A percentile compares a stretch with the other conserved stretches of the same genome.
These are phyloP conservation scores for Agaricus bisporus DNA, from an alignment of 768 basidiomycete species.

Conservation along the genomic window DNA sequence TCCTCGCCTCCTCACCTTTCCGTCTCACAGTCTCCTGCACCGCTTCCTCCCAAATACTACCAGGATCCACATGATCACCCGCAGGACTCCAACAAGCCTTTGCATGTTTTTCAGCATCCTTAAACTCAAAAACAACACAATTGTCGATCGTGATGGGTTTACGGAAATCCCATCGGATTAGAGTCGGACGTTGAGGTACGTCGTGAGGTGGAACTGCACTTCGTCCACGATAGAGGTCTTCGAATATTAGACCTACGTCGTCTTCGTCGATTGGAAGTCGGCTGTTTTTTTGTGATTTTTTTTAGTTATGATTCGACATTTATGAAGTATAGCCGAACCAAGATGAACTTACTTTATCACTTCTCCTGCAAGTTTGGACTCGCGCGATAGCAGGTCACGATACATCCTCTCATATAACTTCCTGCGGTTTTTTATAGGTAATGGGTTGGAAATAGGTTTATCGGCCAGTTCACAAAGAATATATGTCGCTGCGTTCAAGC, in stretches of 20 bases:
- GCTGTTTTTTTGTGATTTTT: slow-evolving; percentile 27
- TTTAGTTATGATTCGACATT: not conserved
- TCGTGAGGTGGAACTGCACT: slow-evolving; percentile 74
- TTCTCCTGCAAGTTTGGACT: slow-evolving; percentile 59
- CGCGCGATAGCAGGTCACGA: slow-evolving; percentile 69
- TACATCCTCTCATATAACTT: slow-evolving; percentile 80
- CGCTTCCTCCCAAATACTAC: slow-evolving; percentile 67
- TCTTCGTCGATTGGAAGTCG: slow-evolving; percentile 76
- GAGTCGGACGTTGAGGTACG: slow-evolving; percentile 64
- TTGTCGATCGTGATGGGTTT: slow-evolving; percentile 69
- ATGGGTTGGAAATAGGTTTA: slow-evolving; percentile 76
- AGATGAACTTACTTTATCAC: slow-evolving; percentile 47
- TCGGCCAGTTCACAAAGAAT: slow-evolving; percentile 82
- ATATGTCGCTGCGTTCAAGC: slow-evolving; percentile 84
- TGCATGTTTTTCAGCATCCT: slow-evolving; percentile 67
- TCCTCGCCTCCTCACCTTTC: slow-evolving; percentile 53
- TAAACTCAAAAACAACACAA: slow-evolving; percentile 75
- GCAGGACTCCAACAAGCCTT: slow-evolving; percentile 32
- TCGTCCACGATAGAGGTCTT: slow-evolving; percentile 79
- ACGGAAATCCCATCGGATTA: slow-evolving; percentile 76
- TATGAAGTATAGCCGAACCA: not conserved
- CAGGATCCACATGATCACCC: slow-evolving; percentile 29
- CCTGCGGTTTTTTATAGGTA: slow-evolving; percentile 79
- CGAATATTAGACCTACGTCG: slow-evolving; percentile 79
- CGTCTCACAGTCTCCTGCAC: slow-evolving; percentile 51